Evolutionary conservation across 2,329 filamentous ascomycete species (phyloP), one percentile per base, ranked within the genome.

Genomic region (Cladophialophora chaetospira): DNA sequence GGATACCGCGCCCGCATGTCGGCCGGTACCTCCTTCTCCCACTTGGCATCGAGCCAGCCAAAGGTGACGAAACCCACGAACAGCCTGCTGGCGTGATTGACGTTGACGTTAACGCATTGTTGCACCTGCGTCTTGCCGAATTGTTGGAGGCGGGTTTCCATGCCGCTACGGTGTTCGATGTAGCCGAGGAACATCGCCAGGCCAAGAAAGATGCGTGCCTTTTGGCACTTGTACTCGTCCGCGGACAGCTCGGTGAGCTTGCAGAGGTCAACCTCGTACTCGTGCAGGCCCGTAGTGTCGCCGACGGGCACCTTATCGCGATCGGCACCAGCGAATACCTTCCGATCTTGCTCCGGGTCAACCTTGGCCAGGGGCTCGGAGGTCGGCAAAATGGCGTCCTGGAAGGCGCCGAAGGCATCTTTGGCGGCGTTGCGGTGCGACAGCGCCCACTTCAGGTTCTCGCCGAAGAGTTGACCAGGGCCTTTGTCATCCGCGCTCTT

Each of bases 211-310:
- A 53, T 42, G 23, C 55, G 59, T 2, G 43, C 45, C 36, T 58
- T 58, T 25, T 61, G 59, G 35, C 59, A 61, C 6, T 56, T 56
- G 45, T 61, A 61, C 8, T 46, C 23, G 35, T 53, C 54, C 21
- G 25, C 31, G 3, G 43, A 26, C 36, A 59, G 51, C n/a, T 28
- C 40, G 26, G 56, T 26, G 6, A 44, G 5, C 2, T 52, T 28
- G 56, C 56, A 59, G 17, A 62, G 25, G n/a, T 3, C 6, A 8
- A 56, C 17, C 36, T 62, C 60, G 2, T 21, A 25, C 9, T 44
- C 15, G 35, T 57, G 53, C 23, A 62, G 53, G 26, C 21, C 51
- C 17, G 11, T 44, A 9, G 48, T 10, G 15, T 53, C 53, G 19
- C 53, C 57, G n/a, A 56, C n/a, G n/a, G n/a, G n/a, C n/a, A n/a